Evolutionary conservation across 768 basidiomycete genomes (phyloP), one percentile per base, ranked within the genome.

Genomic region (Collybia sordida): DNA sequence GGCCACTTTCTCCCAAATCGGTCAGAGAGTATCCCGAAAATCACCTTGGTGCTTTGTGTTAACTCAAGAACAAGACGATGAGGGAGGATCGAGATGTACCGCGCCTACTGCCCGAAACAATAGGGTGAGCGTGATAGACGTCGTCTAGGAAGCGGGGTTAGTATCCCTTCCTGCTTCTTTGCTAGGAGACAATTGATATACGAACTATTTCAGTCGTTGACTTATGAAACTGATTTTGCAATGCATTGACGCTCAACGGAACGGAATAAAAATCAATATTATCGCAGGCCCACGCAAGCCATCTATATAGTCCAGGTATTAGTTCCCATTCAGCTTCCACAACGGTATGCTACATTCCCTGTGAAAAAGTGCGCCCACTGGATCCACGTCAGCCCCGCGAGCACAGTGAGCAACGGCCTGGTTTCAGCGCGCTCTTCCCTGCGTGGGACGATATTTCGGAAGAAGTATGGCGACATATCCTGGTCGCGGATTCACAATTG

Each of bases 1-100:
- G 93, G 93, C 93, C 93, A 98, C 75, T 95, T 96, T 23, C 95
- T 81, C 3, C 95, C 95, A 64, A 75, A 96, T 3, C 95, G 82
- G 64, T 97, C 95, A 1, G 88, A 89, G 17, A 87, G 59, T 36
- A 93, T 64, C 39, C 93, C 93, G 56, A 96, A 94, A 57, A 93
- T 70, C 43, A 93, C 59, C 74, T 75, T 50, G 25, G 11, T 12
- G 18, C 19, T 19, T 17, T 34, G 8, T 6, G 15, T 17, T 18
- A 19, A 28, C 5, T 5, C 51, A 36, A 57, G 31, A 27, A 50
- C 51, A 41, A 43, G 28, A 47, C 42, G 28, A 44, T 36, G 18
- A 15, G 34, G 17, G 21, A 47, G 17, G 11, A 44, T 50, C 36
- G 57, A 78, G 63, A 78, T 63, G 6, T 61, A 77, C 86, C 35